Percentiles rank a stretch among this genome's conserved stretches.
Evolutionary conservation across 108 stramenopile genomes (phyloP).

Genomic region (Seminavis robusta): DNA sequence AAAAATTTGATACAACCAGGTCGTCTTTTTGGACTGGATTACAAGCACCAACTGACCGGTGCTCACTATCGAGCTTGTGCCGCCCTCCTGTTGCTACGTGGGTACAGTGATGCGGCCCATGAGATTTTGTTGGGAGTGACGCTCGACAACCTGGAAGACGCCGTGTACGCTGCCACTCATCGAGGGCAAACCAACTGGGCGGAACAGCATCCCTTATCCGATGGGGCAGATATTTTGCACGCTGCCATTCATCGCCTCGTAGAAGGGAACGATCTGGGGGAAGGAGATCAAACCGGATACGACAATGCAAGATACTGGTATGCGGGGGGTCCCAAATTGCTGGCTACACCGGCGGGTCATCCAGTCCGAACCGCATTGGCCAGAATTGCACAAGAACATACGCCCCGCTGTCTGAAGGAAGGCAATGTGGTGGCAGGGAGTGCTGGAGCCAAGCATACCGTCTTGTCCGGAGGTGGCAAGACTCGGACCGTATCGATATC

Average conservation of each 20-base stretch:
- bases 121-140: conserved; percentile 37
- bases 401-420: neutral
- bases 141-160: conserved; percentile 11
- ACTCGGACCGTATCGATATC: too few relatives aligned
- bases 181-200: conserved; percentile 33
- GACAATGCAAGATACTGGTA: conserved; percentile 42
- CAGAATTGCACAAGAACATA: neutral
- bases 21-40: too few relatives aligned
- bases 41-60: too few relatives aligned
- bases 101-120: conserved; percentile 39
- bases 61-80: too few relatives aligned
- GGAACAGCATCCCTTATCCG: conserved; percentile 21
- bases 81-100: too few relatives aligned
- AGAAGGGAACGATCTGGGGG: conserved; percentile 11
- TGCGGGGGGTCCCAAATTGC: conserved; percentile 29
- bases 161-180: conserved; percentile 45
- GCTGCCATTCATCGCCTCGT: conserved; percentile 33
- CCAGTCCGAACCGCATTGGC: neutral
- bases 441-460: too few relatives aligned
- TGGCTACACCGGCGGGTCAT: neutral
- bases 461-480: too few relatives aligned
- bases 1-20: too few relatives aligned
- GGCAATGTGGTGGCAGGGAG: neutral
- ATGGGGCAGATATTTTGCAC: conserved; percentile 26
- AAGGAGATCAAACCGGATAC: conserved; percentile 30